Evolutionary conservation across 2,329 filamentous ascomycete species (phyloP), one percentile per base, ranked within the genome.

Genomic region (Xylariaceae sp.): DNA sequence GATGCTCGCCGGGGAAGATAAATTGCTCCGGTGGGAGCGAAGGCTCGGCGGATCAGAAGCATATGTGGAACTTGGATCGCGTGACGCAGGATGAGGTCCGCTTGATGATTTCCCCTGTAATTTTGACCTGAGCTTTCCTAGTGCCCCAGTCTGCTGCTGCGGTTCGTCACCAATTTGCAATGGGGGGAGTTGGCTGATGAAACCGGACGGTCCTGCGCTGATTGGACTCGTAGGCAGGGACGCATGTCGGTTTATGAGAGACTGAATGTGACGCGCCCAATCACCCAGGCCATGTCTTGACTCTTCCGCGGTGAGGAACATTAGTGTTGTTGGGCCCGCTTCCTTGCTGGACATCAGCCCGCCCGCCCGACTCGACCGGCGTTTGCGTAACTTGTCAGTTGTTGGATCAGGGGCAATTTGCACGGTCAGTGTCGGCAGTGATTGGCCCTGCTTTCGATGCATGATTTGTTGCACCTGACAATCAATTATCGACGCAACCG

Each of bases 331-430:
- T 2, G 75, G 71, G 6, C 71, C 68, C 1, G 74, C 70, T 12
- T 83, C 78, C 64, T 79, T 83, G 54, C 71, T 76, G 5, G 73
- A 68, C 7, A 77, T 77, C 27, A 86, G 71, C 2, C 80, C 80
- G 3, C 80, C 77, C 3, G 84, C 80, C 57, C 83, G 76, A 61
- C 83, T 86, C 46, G 84, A 86, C 56, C 84, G 76, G 48, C 84
- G 79, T 63, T 85, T 86, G 53, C 81, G 78, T 59, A 83, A 73
- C 66, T 82, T 85, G 60, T 86, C 82, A 39, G 76, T 74, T 6
- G 69, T 62, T 0, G 76, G 73, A 60, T 80, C 77, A 26, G 75
- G 74, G 27, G 75, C 73, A 47, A 86, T 70, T 59, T 73, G 80
- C 39, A 86, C 65, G 45, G 84, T 72, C 9, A 87, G 74, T 4